phyloP scores from a whole-genome alignment of 345 rosid genomes.

The Abelmoschus esculentus region DNA sequence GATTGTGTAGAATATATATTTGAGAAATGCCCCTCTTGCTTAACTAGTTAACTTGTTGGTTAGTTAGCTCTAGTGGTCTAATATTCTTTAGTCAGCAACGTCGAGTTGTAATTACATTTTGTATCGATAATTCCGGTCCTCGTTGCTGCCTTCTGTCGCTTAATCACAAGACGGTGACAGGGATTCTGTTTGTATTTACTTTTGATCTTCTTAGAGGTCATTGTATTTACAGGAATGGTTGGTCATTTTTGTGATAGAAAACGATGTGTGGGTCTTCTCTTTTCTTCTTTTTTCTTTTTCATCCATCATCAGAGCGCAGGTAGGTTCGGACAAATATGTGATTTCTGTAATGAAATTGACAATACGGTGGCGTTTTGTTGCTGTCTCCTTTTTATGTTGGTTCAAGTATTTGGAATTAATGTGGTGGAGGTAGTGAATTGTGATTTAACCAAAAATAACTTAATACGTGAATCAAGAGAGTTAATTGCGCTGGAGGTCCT shows the following conservation, averaged over 20 bases:
- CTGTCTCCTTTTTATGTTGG: background rate
- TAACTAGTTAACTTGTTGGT: background rate
- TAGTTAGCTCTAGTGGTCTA: slow-evolving; percentile 1
- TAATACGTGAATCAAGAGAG: too few relatives aligned
- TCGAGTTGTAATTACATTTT: slow-evolving; percentile 13
- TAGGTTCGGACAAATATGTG: background rate
- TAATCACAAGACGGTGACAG: background rate
- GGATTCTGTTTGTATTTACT: background rate
- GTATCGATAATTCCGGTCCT: background rate
- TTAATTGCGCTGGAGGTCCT: too few relatives aligned
- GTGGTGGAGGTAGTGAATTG: background rate
- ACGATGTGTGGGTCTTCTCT: background rate
- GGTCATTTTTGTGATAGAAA: background rate
- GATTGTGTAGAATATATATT: background rate
- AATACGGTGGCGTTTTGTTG: background rate
- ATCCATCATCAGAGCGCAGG: background rate
- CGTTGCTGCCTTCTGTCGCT: background rate
- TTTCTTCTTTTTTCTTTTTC: too few relatives aligned
- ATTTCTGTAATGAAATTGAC: background rate
- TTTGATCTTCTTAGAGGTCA: background rate
- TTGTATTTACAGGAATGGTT: background rate
- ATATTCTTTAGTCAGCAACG: slow-evolving; percentile 1
- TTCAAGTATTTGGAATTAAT: background rate
- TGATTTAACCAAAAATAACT: too few relatives aligned
- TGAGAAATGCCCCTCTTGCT: background rate